Base-by-base conservation (phyloP, 805 yeast genomes). In the Sugiyamaella marilandica region DNA sequence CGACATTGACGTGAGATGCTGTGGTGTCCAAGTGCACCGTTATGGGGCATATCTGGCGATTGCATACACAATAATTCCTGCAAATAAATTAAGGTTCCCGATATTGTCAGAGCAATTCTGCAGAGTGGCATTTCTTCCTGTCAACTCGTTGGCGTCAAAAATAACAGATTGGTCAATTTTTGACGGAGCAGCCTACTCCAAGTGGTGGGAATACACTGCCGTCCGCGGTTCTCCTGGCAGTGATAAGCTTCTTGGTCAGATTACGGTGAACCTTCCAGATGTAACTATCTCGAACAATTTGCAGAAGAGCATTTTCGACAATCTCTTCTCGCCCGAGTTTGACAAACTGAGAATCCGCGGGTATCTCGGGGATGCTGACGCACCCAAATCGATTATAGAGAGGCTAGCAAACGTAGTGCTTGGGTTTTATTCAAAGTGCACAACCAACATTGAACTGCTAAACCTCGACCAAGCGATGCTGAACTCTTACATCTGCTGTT, bases 11-110 rank as follows among this genome's bases (percentile, higher is more conserved):
- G 43, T 60, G 26, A 43, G 53, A 24, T 43, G 56, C 32, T 58
- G 35, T 44, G 62, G 59, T 8, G 53, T 44, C 4, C 50, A 26
- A 14, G 48, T 47, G 1, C 59, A 56, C 51, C 61, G 58, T 3
- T 53, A 53, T 34, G 61, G 59, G 5, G 41, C 52, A 9, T 59
- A 56, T 33, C 39, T 49, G 45, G 59, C 56, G 1, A 14, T 60
- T 7, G 52, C 53, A 9, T 59, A 60, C 43, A 47, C 56, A 1
- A 11, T 58, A 3, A 37, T 29, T 24, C 60, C 56, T 9, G 55
- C 43, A n/a, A 49, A 54, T 4, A 47, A 39, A 43, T 49, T 59
- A 34, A 48, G 62, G 31, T 60, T 53, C 49, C 62, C 64, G 2
- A 52, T 60, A 8, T 24, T 35, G 11, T 60, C 64, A 2, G 58